Conservation (phyloP, 257 asterid genomes). For the Solanum bulbocastanum region DNA sequence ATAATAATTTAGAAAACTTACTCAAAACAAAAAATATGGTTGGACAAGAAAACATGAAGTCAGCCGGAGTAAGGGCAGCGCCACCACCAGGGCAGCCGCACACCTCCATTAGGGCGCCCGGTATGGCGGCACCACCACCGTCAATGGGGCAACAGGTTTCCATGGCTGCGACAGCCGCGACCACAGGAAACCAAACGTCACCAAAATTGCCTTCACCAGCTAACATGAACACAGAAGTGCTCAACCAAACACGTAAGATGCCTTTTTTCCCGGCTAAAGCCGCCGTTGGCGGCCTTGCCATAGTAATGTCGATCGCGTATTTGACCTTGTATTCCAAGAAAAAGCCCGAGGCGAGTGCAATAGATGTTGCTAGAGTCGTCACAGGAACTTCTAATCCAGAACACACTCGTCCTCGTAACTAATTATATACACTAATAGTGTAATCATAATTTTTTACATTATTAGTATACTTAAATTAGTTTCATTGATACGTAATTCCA, state of each 20-base stretch:
- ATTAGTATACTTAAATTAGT: not conserved
- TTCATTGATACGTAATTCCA: not conserved
- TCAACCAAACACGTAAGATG: conserved; percentile 43
- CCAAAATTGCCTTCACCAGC: conserved; percentile 37
- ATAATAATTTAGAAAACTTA: not conserved
- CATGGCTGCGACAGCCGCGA: conserved; percentile 15
- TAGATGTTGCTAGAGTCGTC: conserved; percentile 69
- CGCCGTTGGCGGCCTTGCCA: conserved; percentile 45
- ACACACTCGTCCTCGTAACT: conserved; percentile 40
- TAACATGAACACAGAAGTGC: conserved; percentile 51
- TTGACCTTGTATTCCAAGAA: conserved; percentile 51
- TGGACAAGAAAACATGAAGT: conserved; percentile 41
- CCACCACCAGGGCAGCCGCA: conserved; percentile 49
- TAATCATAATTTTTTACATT: not conserved
- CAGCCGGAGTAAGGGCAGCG: conserved; percentile 18
- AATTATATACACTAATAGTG: not conserved
- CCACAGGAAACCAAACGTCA: conserved; percentile 29
- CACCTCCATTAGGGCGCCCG: conserved; percentile 1
- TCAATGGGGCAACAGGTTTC: not conserved
- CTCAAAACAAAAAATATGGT: conserved; percentile 16
- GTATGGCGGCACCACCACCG: not conserved
- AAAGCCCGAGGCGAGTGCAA: conserved; percentile 70
- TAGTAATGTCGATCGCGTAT: conserved; percentile 32
- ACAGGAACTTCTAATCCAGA: conserved; percentile 33
- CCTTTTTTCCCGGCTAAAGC: conserved; percentile 34